Evolutionary conservation across 352 stramenopile genomes (phyloP), one percentile per base, ranked within the genome.

Genomic region (Pythium myriotylum): DNA sequence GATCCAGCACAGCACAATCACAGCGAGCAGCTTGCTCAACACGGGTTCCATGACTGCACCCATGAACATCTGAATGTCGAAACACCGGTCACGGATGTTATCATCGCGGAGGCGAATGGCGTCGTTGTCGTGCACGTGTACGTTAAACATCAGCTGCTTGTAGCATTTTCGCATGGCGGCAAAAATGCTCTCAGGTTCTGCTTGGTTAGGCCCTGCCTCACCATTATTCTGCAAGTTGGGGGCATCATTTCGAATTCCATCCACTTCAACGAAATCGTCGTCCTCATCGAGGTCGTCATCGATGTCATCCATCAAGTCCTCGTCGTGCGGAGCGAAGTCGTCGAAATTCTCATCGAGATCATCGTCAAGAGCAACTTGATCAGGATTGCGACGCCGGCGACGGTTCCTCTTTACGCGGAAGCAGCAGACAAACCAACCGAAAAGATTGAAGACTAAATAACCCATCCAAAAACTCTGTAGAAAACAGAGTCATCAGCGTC

Each of bases 51-150:
- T 66, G 35, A 95, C 83, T 2, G 78, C 70, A 23, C 74, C 50
- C 54, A 81, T 74, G 55, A 95, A 93, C 45, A 79, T 76, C 17
- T 63, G 52, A 23, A 85, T 69, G 52, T 95, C 84, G 27, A 95
- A 92, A 52, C 86, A 94, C 46, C 77, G 74, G 26, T 87, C 72
- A 3, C 63, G 61, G 29, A 95, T 77, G 54, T 79, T 79, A 52
- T 92, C 80, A 8, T 59, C 55, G 3, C 77, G 79, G 20, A 92
- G 62, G 2, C 81, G 82, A 45, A 90, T 37, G 39, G 64, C 73
- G 35, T 92, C 81, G 56, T 78, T 86, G 47, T 94, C 82, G 54
- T 92, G 82, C 26, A 94, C 72, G 14, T 65, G 72, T n/a, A 92
- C 60, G 37, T 78, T 88, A 39, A 94, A 94, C 61, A 76, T 62